Conservation (phyloP, 163 green algal species). For the Scenedesmus sp. region DNA sequence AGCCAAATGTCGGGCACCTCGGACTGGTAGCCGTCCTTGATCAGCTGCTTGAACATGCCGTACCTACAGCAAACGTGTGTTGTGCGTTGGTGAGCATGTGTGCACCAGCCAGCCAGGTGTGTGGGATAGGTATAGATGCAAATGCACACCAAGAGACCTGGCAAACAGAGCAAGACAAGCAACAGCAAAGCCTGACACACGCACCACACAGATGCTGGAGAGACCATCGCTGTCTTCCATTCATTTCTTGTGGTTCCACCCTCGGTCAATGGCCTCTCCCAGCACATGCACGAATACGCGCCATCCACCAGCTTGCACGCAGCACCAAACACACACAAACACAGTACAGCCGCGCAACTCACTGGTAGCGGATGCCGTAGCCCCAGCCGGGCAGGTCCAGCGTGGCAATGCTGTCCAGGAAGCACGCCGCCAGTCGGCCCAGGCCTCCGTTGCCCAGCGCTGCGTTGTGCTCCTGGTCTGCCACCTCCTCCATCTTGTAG, state of each 20-base stretch:
- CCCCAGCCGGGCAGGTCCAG: slow-evolving; percentile 95
- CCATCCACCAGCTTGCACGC: neutral
- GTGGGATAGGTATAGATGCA: neutral
- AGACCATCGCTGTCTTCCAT: neutral
- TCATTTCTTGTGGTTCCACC: too few relatives aligned
- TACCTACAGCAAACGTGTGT: slow-evolving; percentile 65
- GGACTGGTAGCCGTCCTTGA: slow-evolving; percentile 59
- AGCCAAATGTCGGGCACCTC: slow-evolving; percentile 96
- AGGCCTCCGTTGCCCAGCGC: slow-evolving; percentile 96
- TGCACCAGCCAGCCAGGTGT: neutral
- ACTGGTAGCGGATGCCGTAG: slow-evolving; percentile 96
- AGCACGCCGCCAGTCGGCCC: slow-evolving; percentile 95
- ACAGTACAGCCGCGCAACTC: neutral
- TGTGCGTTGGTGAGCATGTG: too few relatives aligned
- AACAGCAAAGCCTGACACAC: neutral
- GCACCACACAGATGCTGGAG: neutral
- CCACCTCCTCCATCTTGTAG: slow-evolving; percentile 77
- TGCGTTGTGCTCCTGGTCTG: slow-evolving; percentile 55
- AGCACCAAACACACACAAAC: neutral
- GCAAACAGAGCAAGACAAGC: too few relatives aligned
- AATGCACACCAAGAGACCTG: too few relatives aligned
- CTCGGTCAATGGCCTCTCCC: too few relatives aligned
- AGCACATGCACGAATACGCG: too few relatives aligned
- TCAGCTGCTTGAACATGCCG: slow-evolving; percentile 97
- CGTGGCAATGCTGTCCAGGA: slow-evolving; percentile 96